These are phyloP conservation scores for Pichia cactophila DNA, from an alignment of 1,139 yeast genomes.

Conservation along the genomic window DNA sequence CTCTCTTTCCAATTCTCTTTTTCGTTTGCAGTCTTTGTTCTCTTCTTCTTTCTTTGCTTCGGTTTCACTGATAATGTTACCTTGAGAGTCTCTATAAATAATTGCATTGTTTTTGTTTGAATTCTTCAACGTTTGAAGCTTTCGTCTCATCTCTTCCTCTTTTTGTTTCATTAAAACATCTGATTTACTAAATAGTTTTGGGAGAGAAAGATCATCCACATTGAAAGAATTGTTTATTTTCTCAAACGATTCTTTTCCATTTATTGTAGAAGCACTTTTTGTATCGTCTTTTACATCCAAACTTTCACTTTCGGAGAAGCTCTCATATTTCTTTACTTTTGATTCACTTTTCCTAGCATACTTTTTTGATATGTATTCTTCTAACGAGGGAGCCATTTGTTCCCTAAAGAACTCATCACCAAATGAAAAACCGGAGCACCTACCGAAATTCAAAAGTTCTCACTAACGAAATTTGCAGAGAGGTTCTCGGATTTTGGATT, in stretches of 20 bases:
- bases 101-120: constrained; percentile 26
- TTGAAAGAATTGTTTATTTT: constrained; percentile 7
- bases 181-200: constrained; percentile 14
- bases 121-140: constrained; percentile 1
- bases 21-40: constrained; percentile 34
- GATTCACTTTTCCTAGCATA: constrained; percentile 8
- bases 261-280: neutral
- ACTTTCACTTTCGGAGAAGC: too few species aligned
- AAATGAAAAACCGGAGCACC: neutral
- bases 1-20: constrained; percentile 25
- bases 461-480: neutral
- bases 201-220: too few species aligned
- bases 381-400: constrained; percentile 3
- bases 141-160: constrained; percentile 21
- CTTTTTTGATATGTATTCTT: constrained; percentile 14
- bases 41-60: constrained; percentile 15
- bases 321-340: too few species aligned
- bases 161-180: constrained; percentile 12
- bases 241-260: constrained; percentile 13
- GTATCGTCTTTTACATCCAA: too few species aligned
- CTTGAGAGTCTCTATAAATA: constrained; percentile 53
- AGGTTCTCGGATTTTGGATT: neutral
- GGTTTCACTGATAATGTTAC: constrained; percentile 28
- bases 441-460: too few species aligned
- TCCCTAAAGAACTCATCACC: too few species aligned